A percentile compares a stretch with the other conserved stretches of the same genome.
Conservation (phyloP, 164 flowering plant species). For the Sedum album region DNA sequence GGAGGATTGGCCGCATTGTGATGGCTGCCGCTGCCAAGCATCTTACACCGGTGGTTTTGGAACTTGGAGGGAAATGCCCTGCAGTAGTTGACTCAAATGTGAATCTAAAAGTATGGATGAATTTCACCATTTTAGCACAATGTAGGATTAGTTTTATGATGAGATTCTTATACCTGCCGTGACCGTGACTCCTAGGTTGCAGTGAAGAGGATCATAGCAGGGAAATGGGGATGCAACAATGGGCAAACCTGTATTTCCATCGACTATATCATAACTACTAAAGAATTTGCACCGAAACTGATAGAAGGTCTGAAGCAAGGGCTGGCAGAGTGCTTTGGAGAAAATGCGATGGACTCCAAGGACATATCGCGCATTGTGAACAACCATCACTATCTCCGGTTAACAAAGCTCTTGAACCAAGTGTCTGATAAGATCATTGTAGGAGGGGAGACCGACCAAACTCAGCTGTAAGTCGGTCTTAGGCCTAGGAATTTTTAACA, state of each 20-base stretch:
- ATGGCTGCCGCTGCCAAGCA: slow-evolving; percentile 94
- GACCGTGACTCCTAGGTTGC: slow-evolving; percentile 47
- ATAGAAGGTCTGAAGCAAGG: slow-evolving; percentile 47
- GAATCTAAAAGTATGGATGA: slow-evolving; percentile 40
- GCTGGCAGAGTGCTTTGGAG: slow-evolving; percentile 62
- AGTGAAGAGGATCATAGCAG: slow-evolving; percentile 43
- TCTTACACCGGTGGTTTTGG: slow-evolving; percentile 87
- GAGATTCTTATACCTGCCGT: not conserved
- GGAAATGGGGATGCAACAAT: slow-evolving; percentile 68
- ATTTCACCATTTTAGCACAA: not conserved
- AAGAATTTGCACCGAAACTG: slow-evolving; percentile 58
- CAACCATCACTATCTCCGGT: slow-evolving; percentile 58
- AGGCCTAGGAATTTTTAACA: too few species aligned
- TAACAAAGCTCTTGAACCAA: slow-evolving; percentile 65
- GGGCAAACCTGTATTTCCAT: slow-evolving; percentile 66
- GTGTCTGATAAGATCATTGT: slow-evolving; percentile 59
- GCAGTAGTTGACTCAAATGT: slow-evolving; percentile 66
- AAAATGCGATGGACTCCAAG: slow-evolving; percentile 55
- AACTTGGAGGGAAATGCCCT: slow-evolving; percentile 97
- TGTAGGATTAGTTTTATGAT: not conserved
- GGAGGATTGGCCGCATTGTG: slow-evolving; percentile 71
- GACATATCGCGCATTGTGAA: slow-evolving; percentile 80
- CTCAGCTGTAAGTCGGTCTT: slow-evolving; percentile 44
- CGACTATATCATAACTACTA: slow-evolving; percentile 53
- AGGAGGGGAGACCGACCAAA: slow-evolving; percentile 69